Conservation (phyloP, 2,329 filamentous ascomycete genomes). For the Ilyonectria robusta region DNA sequence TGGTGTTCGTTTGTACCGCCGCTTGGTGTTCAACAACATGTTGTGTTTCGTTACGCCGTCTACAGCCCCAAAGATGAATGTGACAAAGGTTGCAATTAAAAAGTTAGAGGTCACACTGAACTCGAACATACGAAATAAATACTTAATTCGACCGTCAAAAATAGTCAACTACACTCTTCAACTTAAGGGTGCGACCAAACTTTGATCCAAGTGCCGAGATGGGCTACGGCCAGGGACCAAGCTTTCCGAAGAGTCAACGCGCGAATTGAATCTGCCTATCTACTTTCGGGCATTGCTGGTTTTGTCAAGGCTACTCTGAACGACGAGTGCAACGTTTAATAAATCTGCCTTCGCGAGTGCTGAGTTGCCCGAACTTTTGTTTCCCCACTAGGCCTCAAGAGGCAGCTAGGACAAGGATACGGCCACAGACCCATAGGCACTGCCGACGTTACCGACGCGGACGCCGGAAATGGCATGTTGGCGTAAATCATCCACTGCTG, state of each 20-base stretch:
- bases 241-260: background rate
- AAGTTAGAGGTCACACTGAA: too few relatives aligned
- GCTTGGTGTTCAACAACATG: too few relatives aligned
- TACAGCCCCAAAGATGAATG: too few relatives aligned
- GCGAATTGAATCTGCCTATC: background rate
- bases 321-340: background rate
- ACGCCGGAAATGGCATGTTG: constrained; percentile 1
- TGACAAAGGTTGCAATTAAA: too few relatives aligned
- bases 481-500: background rate
- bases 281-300: background rate
- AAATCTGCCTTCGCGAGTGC: background rate
- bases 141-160: background rate
- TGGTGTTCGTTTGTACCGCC: too few relatives aligned
- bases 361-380: constrained; percentile 23
- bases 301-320: background rate
- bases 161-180: background rate
- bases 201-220: too few relatives aligned
- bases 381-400: constrained; percentile 25
- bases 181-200: background rate
- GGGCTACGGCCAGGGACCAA: background rate
- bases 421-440: background rate
- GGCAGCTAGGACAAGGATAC: constrained; percentile 21
- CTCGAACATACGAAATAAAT: background rate
- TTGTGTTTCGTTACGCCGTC: too few relatives aligned
- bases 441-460: constrained; percentile 26